Percentiles rank a stretch among this genome's conserved stretches.
These are phyloP conservation scores for Pueraria montana DNA, from an alignment of 306 rosid species.

Conservation along the genomic window DNA sequence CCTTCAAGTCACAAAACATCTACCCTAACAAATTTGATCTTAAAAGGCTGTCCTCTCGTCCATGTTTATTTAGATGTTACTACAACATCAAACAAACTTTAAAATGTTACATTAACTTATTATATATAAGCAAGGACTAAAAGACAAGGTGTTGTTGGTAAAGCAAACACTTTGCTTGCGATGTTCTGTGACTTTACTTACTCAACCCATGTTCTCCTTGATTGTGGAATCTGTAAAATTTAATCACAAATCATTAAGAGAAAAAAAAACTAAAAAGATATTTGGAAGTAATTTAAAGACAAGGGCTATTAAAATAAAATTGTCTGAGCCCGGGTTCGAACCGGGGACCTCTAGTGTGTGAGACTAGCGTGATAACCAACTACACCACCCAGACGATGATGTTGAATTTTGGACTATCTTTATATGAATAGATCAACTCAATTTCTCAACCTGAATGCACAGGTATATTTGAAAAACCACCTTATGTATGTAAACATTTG, in stretches of 20 bases:
- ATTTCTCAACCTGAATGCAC: too few relatives aligned
- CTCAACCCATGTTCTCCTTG: slow-evolving; percentile 37
- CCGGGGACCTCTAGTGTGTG: slow-evolving; percentile 57
- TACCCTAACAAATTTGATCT: not conserved
- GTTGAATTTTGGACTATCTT: too few relatives aligned
- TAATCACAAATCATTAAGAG: not conserved
- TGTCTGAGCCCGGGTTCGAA: slow-evolving; percentile 55
- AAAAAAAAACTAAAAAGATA: not conserved
- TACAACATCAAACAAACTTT: not conserved
- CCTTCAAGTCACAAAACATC: not conserved
- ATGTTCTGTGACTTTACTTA: not conserved
- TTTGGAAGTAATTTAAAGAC: too few relatives aligned
- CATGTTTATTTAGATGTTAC: slow-evolving; percentile 1
- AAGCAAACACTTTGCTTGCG: not conserved
- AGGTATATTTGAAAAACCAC: too few relatives aligned
- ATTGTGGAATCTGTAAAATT: slow-evolving; percentile 45
- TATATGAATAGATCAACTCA: too few relatives aligned
- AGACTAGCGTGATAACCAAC: slow-evolving; percentile 57
- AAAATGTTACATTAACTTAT: not conserved
- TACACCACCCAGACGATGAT: slow-evolving; percentile 42
- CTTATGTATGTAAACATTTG: too few relatives aligned
- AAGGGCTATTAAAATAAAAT: too few relatives aligned
- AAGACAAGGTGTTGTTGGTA: not conserved
- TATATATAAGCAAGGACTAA: not conserved
- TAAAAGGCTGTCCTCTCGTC: not conserved